Evolutionary conservation across 805 yeast species (phyloP).

Genomic region (Metschnikowia lachancei): DNA sequence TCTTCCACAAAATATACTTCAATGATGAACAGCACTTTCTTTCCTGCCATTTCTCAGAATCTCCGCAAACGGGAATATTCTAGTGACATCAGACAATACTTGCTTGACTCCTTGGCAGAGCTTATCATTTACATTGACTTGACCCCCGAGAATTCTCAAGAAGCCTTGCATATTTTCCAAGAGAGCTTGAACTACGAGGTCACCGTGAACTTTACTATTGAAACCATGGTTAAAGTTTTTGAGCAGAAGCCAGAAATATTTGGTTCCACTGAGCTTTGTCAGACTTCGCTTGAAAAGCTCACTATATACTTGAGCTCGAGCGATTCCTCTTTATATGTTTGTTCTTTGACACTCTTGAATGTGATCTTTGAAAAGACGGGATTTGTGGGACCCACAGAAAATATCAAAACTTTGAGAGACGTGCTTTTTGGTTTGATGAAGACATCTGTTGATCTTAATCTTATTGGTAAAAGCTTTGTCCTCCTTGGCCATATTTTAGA

Average conservation of each 20-base stretch:
- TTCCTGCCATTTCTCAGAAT: conserved; percentile 18
- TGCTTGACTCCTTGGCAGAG: conserved; percentile 27
- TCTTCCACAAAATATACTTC: conserved; percentile 1
- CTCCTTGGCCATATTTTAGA: conserved; percentile 14
- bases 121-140: conserved; percentile 15
- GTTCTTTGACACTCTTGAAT: conserved; percentile 23
- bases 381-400: conserved; percentile 2
- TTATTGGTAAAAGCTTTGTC: conserved; percentile 11
- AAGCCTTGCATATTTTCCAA: conserved; percentile 19
- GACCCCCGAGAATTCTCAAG: conserved; percentile 8
- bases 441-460: conserved; percentile 10
- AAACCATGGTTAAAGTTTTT: conserved; percentile 23
- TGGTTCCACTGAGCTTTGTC: conserved; percentile 16
- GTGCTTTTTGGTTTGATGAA: conserved; percentile 13
- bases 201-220: conserved; percentile 27
- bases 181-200: conserved; percentile 28
- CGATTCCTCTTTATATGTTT: conserved; percentile 26
- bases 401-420: conserved; percentile 1
- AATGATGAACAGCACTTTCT: conserved; percentile 15
- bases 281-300: conserved; percentile 21
- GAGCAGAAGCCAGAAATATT: conserved; percentile 16
- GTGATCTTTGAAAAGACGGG: conserved; percentile 8
- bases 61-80: conserved; percentile 25
- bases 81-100: conserved; percentile 29
- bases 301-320: conserved; percentile 25